phyloP scores from a whole-genome alignment of 768 basidiomycete species.

The Pleurotus pulmonarius region DNA sequence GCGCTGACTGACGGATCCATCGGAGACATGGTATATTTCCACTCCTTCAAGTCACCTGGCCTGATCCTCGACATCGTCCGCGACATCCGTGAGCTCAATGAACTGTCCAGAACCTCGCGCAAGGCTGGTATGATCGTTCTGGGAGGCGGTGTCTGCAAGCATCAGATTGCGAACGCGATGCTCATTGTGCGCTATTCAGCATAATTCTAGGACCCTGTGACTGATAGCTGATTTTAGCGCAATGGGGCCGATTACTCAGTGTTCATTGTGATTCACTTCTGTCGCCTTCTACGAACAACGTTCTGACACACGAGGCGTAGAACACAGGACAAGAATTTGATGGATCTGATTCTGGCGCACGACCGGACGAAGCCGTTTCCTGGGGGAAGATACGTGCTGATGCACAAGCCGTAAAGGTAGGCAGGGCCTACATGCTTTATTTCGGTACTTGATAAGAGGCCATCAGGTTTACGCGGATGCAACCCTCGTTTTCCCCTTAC shows the following conservation, averaged over 20 bases:
- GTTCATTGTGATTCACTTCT: conserved; percentile 61
- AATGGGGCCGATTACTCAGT: conserved; percentile 98
- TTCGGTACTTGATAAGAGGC: conserved; percentile 7
- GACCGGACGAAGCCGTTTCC: conserved; percentile 95
- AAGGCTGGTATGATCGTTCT: conserved; percentile 99
- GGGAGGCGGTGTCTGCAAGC: conserved; percentile 98
- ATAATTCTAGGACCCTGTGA: not conserved
- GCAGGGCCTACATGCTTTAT: not conserved
- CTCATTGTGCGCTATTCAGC: conserved; percentile 65
- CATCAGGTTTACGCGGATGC: conserved; percentile 87
- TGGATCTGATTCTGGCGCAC: conserved; percentile 94
- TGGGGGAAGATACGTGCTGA: conserved; percentile 97
- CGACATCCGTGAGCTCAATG: conserved; percentile 91
- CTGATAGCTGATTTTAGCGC: conserved; percentile 46
- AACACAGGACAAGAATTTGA: conserved; percentile 99
- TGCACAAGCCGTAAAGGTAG: conserved; percentile 79
- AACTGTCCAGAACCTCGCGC: conserved; percentile 77
- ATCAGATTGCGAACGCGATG: conserved; percentile 99
- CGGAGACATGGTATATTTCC: conserved; percentile 99
- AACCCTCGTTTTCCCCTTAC: conserved; percentile 90
- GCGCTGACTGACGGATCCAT: conserved; percentile 97
- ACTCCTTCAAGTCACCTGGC: conserved; percentile 85
- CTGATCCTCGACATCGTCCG: conserved; percentile 90
- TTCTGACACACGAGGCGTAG: conserved; percentile 30
- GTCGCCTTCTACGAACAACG: not conserved